Evolutionary conservation across 192 early-diverging fungal species (phyloP).

Genomic region (Podochytrium sp.): DNA sequence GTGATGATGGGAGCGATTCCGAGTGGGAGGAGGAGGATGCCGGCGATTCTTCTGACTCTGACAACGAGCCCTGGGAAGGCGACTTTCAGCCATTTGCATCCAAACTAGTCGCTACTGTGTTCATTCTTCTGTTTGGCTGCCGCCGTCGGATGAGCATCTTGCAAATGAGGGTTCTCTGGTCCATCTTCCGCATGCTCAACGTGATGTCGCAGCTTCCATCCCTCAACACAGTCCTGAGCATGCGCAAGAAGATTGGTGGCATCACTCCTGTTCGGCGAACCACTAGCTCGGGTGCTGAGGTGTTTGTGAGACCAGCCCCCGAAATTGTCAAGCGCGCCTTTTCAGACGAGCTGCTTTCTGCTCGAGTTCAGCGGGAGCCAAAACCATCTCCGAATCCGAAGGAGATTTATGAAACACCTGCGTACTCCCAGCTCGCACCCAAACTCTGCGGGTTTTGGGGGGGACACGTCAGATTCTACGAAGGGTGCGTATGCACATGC

Average conservation of each 20-base stretch:
- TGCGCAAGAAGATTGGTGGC: neutral
- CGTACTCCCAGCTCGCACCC: neutral
- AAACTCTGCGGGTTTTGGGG: neutral
- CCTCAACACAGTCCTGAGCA: neutral
- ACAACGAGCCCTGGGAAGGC: neutral
- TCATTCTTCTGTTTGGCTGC: constrained; percentile 14
- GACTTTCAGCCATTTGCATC: neutral
- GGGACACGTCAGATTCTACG: neutral
- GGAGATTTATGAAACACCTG: constrained; percentile 2
- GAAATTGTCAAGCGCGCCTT: neutral
- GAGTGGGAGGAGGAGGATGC: no score
- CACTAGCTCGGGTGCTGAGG: neutral
- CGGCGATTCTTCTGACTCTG: no score
- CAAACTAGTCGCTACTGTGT: neutral
- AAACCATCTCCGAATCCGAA: neutral
- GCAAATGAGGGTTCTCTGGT: constrained; percentile 8
- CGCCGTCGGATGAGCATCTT: neutral
- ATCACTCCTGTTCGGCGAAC: neutral
- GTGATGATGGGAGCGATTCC: no score
- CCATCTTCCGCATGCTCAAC: neutral
- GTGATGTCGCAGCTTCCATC: neutral
- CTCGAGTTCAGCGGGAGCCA: neutral
- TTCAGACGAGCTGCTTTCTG: neutral
- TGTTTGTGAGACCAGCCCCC: neutral
- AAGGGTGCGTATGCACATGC: neutral